Evolutionary conservation across 2,329 filamentous ascomycete species (phyloP).

Genomic region (Pestalotiopsis sp.): DNA sequence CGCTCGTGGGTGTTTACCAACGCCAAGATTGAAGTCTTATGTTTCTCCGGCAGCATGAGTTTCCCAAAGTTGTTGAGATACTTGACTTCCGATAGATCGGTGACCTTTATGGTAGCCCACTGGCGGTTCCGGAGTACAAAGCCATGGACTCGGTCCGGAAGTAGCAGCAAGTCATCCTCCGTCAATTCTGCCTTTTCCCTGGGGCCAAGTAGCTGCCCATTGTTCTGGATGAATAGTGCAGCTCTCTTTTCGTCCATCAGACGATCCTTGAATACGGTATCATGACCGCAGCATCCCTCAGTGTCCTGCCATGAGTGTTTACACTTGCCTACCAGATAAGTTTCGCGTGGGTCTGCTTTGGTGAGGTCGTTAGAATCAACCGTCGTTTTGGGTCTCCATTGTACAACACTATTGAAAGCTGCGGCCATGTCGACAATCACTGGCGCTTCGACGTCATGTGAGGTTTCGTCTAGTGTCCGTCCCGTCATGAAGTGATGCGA

Average conservation of each 20-base stretch:
- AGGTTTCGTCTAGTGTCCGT: background rate
- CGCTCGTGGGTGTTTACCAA: background rate
- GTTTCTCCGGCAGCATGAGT: background rate
- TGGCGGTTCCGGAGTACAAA: background rate
- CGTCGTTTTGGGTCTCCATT: background rate
- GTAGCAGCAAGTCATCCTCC: background rate
- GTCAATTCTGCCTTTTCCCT: background rate
- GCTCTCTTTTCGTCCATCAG: background rate
- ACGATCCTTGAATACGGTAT: background rate
- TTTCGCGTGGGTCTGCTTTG: background rate
- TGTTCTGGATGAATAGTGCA: background rate
- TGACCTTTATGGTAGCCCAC: background rate
- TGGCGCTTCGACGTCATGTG: background rate
- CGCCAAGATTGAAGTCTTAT: constrained; percentile 4
- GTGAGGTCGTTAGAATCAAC: background rate
- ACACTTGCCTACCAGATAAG: background rate
- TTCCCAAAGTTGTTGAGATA: background rate
- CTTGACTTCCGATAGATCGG: background rate
- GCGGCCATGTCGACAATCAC: constrained; percentile 7
- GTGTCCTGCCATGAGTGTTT: background rate
- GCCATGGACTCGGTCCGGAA: background rate
- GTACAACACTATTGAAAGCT: background rate
- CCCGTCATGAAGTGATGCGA: background rate
- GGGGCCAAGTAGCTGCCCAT: background rate
- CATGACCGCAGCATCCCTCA: background rate